Evolutionary conservation across 257 asterid genomes (phyloP).

Genomic region (Salvia splendens): DNA sequence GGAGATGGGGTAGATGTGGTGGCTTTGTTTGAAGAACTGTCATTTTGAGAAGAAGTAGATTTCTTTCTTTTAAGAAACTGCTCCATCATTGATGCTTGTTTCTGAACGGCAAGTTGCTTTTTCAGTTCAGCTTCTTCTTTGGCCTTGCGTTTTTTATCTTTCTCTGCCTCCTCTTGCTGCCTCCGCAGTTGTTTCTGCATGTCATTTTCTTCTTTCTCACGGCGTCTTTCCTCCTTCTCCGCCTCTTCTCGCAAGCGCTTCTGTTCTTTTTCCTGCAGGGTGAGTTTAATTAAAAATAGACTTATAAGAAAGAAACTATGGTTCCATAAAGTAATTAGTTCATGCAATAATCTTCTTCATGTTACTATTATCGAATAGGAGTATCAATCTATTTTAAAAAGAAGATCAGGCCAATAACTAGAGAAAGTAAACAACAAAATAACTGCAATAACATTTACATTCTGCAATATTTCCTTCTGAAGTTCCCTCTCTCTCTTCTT

Average conservation of each 20-base stretch:
- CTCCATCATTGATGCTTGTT: slow-evolving; percentile 89
- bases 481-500: slow-evolving; percentile 65
- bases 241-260: slow-evolving; percentile 67
- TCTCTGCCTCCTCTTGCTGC: slow-evolving; percentile 81
- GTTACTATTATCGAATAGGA: no score
- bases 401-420: neutral
- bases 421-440: slow-evolving; percentile 4
- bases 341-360: neutral
- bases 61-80: slow-evolving; percentile 68
- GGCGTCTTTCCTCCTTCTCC: slow-evolving; percentile 67
- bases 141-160: slow-evolving; percentile 66
- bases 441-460: slow-evolving; percentile 43
- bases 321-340: neutral
- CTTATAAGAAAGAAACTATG: neutral
- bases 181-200: slow-evolving; percentile 60
- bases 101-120: slow-evolving; percentile 64
- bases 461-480: slow-evolving; percentile 69
- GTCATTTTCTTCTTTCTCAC: slow-evolving; percentile 73
- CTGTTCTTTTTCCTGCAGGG: slow-evolving; percentile 69
- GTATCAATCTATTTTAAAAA: neutral
- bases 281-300: slow-evolving; percentile 14
- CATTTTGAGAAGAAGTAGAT: slow-evolving; percentile 42
- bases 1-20: slow-evolving; percentile 37
- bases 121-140: slow-evolving; percentile 75
- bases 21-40: slow-evolving; percentile 38